Conservation (phyloP, 306 rosid genomes). For the Quercus suber region DNA sequence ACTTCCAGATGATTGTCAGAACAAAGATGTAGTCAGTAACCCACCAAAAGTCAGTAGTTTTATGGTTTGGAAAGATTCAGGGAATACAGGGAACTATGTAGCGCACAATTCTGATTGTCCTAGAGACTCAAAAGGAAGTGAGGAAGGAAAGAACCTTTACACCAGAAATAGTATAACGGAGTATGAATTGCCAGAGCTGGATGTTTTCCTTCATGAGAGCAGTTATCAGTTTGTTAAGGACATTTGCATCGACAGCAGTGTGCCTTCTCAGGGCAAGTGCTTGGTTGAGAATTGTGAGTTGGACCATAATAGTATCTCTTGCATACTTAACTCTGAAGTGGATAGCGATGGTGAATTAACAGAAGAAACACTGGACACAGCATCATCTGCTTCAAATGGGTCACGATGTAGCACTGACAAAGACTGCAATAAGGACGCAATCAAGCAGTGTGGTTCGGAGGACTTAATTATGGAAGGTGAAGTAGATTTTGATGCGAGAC, state of each 20-base stretch:
- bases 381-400: conserved; percentile 13
- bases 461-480: conserved; percentile 25
- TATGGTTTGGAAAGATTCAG: conserved; percentile 32
- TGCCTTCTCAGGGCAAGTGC: conserved; percentile 19
- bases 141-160: conserved; percentile 22
- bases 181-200: conserved; percentile 62
- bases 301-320: conserved; percentile 16
- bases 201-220: conserved; percentile 73
- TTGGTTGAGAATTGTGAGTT: conserved; percentile 24
- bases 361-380: conserved; percentile 22
- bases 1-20: conserved; percentile 12
- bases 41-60: conserved; percentile 8
- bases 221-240: conserved; percentile 53
- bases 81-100: conserved; percentile 3
- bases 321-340: conserved; percentile 19
- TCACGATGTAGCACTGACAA: conserved; percentile 10
- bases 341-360: conserved; percentile 28
- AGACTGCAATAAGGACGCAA: conserved; percentile 17
- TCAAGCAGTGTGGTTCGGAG: conserved; percentile 18
- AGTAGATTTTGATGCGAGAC: conserved; percentile 12
- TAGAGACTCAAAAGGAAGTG: conserved; percentile 7
- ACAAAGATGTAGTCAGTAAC: background rate
- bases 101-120: background rate
- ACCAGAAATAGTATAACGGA: conserved; percentile 30
- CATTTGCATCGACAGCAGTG: conserved; percentile 35